Evolutionary conservation across 140 eudicot genomes (phyloP), one percentile per base, ranked within the genome.

Genomic region (Flaveria floridana): DNA sequence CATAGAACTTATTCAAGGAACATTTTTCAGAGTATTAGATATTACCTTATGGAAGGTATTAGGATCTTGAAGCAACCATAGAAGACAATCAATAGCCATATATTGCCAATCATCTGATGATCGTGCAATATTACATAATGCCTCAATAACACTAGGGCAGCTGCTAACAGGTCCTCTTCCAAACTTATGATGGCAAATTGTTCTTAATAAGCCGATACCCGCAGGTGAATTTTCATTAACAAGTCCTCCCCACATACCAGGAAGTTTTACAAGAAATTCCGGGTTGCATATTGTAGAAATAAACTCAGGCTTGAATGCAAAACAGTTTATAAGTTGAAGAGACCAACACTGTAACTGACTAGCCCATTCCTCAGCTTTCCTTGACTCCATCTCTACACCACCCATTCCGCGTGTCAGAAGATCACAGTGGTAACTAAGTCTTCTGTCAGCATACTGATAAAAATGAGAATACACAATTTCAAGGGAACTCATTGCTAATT

Each of bases 161-260:
- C 87, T 80, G 18, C 97, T 88, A 70, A 91, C 99, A 18, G 99
- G 97, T 26, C 97, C 97, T 83, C 97, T 79, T 67, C 97, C 96
- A 69, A 80, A 78, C 86, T 91, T 95, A 79, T 95, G 99, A 84
- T 88, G 96, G 74, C 99, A 95, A 30, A 95, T 95, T 25, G 99
- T 95, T 41, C 99, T 76, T 57, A 95, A 77, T 13, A 95, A 80
- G 20, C 99, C 99, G 37, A 95, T 91, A 20, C 96, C 97, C 47
- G 97, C 99, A 7, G 99, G 99, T 55, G 99, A 95, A 72, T 87
- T 95, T 58, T 95, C 99, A 84, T 95, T 95, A 41, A 89, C 99
- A 65, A 95, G 99, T 19, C 99, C 99, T 65, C 99, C 99, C 99
- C 99, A 95, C 99, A 95, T 85, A 47, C 89, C 97, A n/a, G 99